Conservation (phyloP, 2,329 filamentous ascomycete genomes). For the Botrytis paeoniae region DNA sequence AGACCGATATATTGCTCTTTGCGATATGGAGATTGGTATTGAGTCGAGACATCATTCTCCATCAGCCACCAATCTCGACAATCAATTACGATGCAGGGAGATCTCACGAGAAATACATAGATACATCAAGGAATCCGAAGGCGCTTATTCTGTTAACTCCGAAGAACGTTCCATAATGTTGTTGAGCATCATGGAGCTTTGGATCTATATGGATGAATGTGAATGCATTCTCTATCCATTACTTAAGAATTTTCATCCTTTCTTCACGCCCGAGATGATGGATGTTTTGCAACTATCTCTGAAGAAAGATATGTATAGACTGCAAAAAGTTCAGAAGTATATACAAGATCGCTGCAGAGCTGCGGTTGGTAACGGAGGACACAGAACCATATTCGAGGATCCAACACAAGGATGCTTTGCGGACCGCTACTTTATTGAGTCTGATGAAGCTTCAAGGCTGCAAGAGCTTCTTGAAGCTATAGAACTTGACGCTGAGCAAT, state of each 20-base stretch:
- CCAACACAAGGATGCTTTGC: constrained; percentile 41
- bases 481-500: constrained; percentile 34
- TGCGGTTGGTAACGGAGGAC: constrained; percentile 9
- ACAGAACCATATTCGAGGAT: constrained; percentile 47
- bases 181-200: constrained; percentile 55
- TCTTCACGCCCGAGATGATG: constrained; percentile 49
- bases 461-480: constrained; percentile 34
- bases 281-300: constrained; percentile 53
- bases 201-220: constrained; percentile 53
- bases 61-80: not conserved
- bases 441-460: constrained; percentile 30
- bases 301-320: constrained; percentile 47
- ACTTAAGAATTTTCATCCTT: constrained; percentile 50
- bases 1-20: constrained; percentile 30
- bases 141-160: constrained; percentile 44
- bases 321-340: constrained; percentile 50
- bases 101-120: constrained; percentile 38
- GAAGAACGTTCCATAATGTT: constrained; percentile 52
- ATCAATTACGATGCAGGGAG: constrained; percentile 31
- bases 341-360: constrained; percentile 41
- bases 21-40: constrained; percentile 27
- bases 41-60: constrained; percentile 13
- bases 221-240: constrained; percentile 45
- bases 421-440: constrained; percentile 29
- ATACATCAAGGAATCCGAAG: constrained; percentile 39